Conservation (phyloP, 441 rosid genomes). For the Eruca vesicaria region DNA sequence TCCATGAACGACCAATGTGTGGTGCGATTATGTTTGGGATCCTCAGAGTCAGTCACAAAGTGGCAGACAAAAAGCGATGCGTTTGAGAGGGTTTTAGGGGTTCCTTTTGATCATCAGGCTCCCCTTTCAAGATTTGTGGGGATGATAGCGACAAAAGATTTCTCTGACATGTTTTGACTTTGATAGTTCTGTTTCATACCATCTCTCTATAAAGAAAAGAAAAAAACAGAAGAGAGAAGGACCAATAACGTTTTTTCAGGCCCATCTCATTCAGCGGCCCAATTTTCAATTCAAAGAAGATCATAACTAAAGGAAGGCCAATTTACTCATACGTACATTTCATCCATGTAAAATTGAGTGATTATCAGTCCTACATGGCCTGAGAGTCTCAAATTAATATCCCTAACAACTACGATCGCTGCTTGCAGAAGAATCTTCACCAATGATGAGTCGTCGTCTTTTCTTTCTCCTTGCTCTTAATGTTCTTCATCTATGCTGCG, state of each 20-base stretch:
- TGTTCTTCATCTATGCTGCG: conserved; percentile 13
- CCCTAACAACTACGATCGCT: not conserved
- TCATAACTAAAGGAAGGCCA: not conserved
- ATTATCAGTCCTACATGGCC: not conserved
- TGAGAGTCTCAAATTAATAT: not conserved
- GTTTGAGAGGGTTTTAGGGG: conserved; percentile 29
- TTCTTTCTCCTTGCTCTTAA: not conserved
- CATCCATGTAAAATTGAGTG: not conserved
- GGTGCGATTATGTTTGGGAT: conserved; percentile 5
- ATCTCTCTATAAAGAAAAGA: not conserved
- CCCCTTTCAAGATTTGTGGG: conserved; percentile 38
- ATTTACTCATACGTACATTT: conserved; percentile 43
- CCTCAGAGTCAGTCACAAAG: conserved; percentile 23
- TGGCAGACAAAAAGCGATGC: conserved; percentile 32
- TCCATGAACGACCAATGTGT: conserved; percentile 31
- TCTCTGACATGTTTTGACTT: conserved; percentile 35
- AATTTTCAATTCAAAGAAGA: not conserved
- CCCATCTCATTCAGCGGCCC: conserved; percentile 22
- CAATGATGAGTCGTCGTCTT: conserved; percentile 5
- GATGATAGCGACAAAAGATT: conserved; percentile 30
- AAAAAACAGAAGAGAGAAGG: not conserved
- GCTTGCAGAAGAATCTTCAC: conserved; percentile 10
- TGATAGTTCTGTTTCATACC: conserved; percentile 26
- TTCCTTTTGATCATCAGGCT: conserved; percentile 31
- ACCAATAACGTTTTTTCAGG: not conserved